These are phyloP conservation scores for Beverwykella pulmonaria DNA, from an alignment of 495 filamentous ascomycete species.

Conservation along the genomic window DNA sequence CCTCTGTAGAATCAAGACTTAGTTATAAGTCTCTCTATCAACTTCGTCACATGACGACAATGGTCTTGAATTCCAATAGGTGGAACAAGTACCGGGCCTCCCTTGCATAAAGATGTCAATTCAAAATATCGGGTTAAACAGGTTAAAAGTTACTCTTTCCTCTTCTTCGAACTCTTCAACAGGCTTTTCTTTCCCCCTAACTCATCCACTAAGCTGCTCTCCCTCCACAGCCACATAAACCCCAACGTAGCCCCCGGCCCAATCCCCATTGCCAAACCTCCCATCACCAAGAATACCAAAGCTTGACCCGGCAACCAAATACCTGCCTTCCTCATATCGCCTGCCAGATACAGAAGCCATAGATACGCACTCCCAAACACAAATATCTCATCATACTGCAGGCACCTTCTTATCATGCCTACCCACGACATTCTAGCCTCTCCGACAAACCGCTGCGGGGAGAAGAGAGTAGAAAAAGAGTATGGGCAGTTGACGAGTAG, in stretches of 20 bases:
- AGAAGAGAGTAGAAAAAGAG: neutral
- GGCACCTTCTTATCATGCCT: neutral
- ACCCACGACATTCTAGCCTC: neutral
- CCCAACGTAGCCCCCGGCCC: slow-evolving; percentile 3
- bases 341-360: neutral
- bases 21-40: too few species aligned
- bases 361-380: neutral
- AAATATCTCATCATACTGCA: slow-evolving; percentile 6
- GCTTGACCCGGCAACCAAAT: neutral
- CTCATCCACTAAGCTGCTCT: neutral
- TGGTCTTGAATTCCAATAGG: too few species aligned
- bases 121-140: too few species aligned
- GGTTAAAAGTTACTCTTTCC: too few species aligned
- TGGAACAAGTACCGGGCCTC: too few species aligned
- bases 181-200: neutral
- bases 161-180: neutral
- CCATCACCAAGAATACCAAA: neutral
- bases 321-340: neutral
- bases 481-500: neutral
- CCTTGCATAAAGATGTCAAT: too few species aligned
- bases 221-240: slow-evolving; percentile 3
- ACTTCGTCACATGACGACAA: too few species aligned
- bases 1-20: too few species aligned
- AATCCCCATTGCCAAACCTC: neutral
- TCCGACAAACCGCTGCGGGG: neutral